Conservation (phyloP, 306 rosid species). For the Fragaria vesca region DNA sequence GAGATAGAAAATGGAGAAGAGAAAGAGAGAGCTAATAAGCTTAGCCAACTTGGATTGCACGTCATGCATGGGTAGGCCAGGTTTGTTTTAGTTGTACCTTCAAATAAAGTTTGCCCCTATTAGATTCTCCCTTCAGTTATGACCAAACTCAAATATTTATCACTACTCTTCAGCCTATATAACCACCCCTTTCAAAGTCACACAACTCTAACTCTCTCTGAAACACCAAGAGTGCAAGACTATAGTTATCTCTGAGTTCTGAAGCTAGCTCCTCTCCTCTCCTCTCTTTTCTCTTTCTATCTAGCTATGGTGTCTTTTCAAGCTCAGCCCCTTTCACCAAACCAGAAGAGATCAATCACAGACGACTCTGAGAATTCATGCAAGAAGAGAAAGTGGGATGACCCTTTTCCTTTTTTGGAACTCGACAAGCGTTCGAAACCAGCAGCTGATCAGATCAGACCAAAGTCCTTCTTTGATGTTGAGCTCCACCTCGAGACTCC, state of each 20-base stretch:
- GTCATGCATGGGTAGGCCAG: constrained; percentile 52
- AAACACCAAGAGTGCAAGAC: not conserved
- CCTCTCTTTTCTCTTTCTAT: not conserved
- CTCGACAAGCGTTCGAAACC: constrained; percentile 41
- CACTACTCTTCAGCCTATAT: constrained; percentile 47
- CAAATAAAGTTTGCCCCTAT: constrained; percentile 26
- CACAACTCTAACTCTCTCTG: constrained; percentile 2
- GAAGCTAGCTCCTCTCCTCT: not conserved
- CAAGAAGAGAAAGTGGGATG: constrained; percentile 70
- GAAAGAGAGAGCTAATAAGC: not conserved
- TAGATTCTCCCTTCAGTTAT: constrained; percentile 36
- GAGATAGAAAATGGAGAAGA: not conserved
- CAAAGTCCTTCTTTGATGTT: constrained; percentile 39
- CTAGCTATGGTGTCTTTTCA: constrained; percentile 60
- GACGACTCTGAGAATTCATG: constrained; percentile 50
- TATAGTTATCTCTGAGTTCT: constrained; percentile 2
- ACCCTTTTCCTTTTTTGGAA: constrained; percentile 15
- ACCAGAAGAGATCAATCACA: constrained; percentile 37
- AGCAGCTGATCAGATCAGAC: constrained; percentile 19
- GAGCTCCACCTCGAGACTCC: constrained; percentile 62
- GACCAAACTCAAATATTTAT: constrained; percentile 15
- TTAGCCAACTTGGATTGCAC: constrained; percentile 43
- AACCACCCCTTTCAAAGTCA: constrained; percentile 32
- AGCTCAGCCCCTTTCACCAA: constrained; percentile 45
- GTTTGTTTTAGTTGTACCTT: constrained; percentile 29